Percentiles rank a stretch among this genome's conserved stretches.
Conservation (phyloP, 75 land plant genomes). For the Cunninghamia lanceolata region DNA sequence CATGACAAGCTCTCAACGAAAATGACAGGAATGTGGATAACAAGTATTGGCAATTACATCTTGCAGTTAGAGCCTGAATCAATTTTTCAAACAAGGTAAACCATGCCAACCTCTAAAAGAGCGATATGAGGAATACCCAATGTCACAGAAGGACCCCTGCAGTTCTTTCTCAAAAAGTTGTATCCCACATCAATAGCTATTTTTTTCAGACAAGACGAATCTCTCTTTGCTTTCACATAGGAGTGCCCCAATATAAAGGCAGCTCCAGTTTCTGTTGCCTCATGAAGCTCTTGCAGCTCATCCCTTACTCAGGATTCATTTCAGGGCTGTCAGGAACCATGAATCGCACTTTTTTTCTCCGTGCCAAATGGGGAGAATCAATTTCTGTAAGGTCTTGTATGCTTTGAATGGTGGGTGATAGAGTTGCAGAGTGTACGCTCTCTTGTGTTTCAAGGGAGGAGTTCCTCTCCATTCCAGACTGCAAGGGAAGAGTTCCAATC, state of each 20-base stretch:
- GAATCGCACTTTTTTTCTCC: conserved; percentile 39
- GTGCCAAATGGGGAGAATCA: conserved; percentile 7
- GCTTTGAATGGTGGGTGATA: conserved; percentile 10
- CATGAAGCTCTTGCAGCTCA: conserved; percentile 35
- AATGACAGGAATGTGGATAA: not conserved
- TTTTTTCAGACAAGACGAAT: conserved; percentile 34
- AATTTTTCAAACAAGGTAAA: conserved; percentile 34
- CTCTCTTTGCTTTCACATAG: conserved; percentile 38
- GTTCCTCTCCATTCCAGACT: not conserved
- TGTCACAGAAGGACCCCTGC: conserved; percentile 45
- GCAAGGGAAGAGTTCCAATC: conserved; percentile 26
- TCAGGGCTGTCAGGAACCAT: conserved; percentile 36
- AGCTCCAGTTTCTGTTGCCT: conserved; percentile 52
- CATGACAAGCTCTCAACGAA: not conserved
- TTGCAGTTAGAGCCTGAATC: not conserved
- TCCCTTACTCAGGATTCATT: conserved; percentile 20
- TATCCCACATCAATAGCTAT: conserved; percentile 38
- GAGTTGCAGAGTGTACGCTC: conserved; percentile 9
- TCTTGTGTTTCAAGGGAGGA: conserved; percentile 2
- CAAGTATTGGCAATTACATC: not conserved
- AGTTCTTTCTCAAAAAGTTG: conserved; percentile 51
- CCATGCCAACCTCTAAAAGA: conserved; percentile 55
- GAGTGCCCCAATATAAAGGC: conserved; percentile 54
- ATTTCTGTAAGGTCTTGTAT: conserved; percentile 7
- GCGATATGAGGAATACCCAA: conserved; percentile 46